Conservation (phyloP, 2,329 filamentous ascomycete genomes). For the Talaromyces sp. region DNA sequence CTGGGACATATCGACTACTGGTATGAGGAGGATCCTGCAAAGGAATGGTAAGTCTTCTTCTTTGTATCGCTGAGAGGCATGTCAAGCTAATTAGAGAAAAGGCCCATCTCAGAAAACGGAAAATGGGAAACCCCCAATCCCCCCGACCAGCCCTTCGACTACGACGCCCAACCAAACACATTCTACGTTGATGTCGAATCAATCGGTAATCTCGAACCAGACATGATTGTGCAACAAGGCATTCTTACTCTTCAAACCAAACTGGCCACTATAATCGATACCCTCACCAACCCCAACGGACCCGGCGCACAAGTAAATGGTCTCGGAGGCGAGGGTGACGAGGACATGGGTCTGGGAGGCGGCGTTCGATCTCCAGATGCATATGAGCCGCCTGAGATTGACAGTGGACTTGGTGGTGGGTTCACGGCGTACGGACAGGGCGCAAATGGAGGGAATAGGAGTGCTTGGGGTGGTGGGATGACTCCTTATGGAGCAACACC, state of each 20-base stretch:
- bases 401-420: conserved; percentile 36
- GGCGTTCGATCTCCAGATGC: conserved; percentile 51
- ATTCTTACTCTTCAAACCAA: conserved; percentile 89
- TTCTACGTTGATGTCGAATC: conserved; percentile 97
- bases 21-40: conserved; percentile 79
- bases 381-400: conserved; percentile 43
- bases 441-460: conserved; percentile 48
- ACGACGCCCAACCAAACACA: conserved; percentile 73
- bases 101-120: conserved; percentile 38
- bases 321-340: conserved; percentile 40
- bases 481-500: conserved; percentile 61
- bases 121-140: conserved; percentile 75
- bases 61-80: neutral
- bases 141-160: conserved; percentile 86
- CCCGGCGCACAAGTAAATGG: conserved; percentile 53
- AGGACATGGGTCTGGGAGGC: conserved; percentile 38
- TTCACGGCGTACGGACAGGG: conserved; percentile 36
- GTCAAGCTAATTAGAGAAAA: neutral
- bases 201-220: conserved; percentile 81
- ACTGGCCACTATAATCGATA: conserved; percentile 72
- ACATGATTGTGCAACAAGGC: conserved; percentile 81
- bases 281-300: conserved; percentile 53
- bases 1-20: conserved; percentile 87
- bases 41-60: conserved; percentile 67
- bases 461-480: conserved; percentile 62